Evolutionary conservation across 306 rosid species (phyloP).

Genomic region (Malus fusca): DNA sequence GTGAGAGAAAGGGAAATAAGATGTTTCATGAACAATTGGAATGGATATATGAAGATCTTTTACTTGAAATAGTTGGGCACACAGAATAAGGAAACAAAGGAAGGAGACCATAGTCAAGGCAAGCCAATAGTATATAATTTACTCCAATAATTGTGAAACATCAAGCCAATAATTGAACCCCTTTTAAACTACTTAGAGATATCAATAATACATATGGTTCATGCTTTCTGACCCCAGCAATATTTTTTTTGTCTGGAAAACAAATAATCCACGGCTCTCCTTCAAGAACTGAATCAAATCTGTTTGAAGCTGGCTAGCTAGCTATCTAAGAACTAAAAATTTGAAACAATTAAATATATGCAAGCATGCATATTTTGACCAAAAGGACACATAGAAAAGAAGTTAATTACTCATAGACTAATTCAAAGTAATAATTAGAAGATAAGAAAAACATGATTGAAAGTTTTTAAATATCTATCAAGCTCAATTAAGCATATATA

Average conservation of each 20-base stretch:
- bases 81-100: conserved; percentile 9
- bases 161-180: conserved; percentile 59
- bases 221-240: not conserved
- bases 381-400: not conserved
- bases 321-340: not conserved
- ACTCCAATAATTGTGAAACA: conserved; percentile 48
- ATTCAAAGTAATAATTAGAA: not conserved
- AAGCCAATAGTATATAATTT: conserved; percentile 35
- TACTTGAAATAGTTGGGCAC: not conserved
- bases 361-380: not conserved
- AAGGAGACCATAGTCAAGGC: conserved; percentile 31
- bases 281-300: not conserved
- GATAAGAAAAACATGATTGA: not conserved
- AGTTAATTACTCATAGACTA: not conserved
- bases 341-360: not conserved
- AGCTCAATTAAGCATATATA: not conserved
- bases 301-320: not conserved
- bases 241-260: not conserved
- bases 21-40: not conserved
- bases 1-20: not conserved
- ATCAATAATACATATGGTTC: conserved; percentile 36
- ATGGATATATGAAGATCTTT: not conserved
- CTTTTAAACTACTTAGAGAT: conserved; percentile 24
- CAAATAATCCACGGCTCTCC: not conserved
- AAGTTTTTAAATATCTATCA: not conserved